Conservation (phyloP, 257 asterid genomes). For the Paraleonurus japonicus region DNA sequence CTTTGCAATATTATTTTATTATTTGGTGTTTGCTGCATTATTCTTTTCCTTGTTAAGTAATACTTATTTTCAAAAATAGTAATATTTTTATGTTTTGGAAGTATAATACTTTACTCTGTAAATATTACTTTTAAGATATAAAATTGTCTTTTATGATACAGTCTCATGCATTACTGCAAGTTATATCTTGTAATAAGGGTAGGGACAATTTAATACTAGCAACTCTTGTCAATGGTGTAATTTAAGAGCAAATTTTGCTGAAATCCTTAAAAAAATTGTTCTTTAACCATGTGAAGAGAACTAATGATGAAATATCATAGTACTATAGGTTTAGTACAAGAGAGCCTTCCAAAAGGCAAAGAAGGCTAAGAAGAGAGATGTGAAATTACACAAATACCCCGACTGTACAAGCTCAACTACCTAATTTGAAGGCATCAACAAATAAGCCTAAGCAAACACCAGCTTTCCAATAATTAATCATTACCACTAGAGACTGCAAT, state of each 20-base stretch:
- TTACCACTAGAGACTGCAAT: slow-evolving; percentile 64
- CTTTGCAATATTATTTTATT: no score
- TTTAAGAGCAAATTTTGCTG: not conserved
- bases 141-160: no score
- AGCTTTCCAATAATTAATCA: slow-evolving; percentile 96
- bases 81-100: no score
- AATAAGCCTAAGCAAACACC: slow-evolving; percentile 97
- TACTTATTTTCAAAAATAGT: no score
- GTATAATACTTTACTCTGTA: no score
- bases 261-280: not conserved
- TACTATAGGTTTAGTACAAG: not conserved
- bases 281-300: not conserved
- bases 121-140: no score
- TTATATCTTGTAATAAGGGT: no score
- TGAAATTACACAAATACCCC: slow-evolving; percentile 14
- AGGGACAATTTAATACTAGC: no score
- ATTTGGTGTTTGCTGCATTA: no score
- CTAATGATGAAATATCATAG: not conserved
- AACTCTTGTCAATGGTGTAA: no score
- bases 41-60: no score
- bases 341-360: not conserved
- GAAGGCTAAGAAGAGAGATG: not conserved
- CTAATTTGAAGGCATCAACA: slow-evolving; percentile 95
- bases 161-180: no score
- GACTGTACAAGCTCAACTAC: slow-evolving; percentile 47